A percentile compares a stretch with the other conserved stretches of the same genome.
Evolutionary conservation across 2,329 filamentous ascomycete genomes (phyloP).

Genomic region (Fusarium sp.): DNA sequence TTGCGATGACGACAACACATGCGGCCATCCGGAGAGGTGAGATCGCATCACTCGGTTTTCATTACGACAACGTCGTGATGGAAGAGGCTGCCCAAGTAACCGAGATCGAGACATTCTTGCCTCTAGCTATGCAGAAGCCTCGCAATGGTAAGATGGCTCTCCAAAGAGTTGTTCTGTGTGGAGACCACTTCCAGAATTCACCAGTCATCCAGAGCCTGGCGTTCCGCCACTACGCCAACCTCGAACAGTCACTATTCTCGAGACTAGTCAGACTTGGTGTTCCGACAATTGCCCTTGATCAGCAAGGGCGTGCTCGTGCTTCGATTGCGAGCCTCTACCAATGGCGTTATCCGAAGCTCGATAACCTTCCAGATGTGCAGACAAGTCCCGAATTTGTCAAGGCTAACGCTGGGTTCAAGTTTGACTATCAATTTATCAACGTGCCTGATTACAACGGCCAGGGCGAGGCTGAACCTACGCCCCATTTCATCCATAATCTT

Average conservation of each 20-base stretch:
- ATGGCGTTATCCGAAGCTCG: conserved; percentile 88
- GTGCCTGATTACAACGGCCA: conserved; percentile 91
- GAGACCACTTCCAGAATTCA: conserved; percentile 96
- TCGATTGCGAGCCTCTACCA: conserved; percentile 90
- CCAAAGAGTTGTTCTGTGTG: conserved; percentile 90
- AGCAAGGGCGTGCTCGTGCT: conserved; percentile 90
- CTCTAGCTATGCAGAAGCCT: conserved; percentile 88
- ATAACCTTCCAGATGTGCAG: conserved; percentile 81
- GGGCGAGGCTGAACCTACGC: conserved; percentile 88
- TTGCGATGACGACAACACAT: conserved; percentile 99
- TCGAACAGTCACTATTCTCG: conserved; percentile 95
- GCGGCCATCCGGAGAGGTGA: conserved; percentile 93
- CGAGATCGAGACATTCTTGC: conserved; percentile 96
- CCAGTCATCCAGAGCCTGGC: conserved; percentile 95
- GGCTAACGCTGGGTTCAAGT: conserved; percentile 92
- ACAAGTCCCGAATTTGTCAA: conserved; percentile 75
- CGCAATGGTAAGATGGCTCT: conserved; percentile 78
- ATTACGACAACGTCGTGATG: conserved; percentile 98
- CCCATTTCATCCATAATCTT: conserved; percentile 95
- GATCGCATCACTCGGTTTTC: conserved; percentile 91
- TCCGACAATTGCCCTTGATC: conserved; percentile 89
- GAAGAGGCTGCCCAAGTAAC: conserved; percentile 99
- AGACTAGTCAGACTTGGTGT: conserved; percentile 90
- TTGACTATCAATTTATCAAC: conserved; percentile 96
- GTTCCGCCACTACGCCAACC: conserved; percentile 93